Evolutionary conservation across 441 rosid species (phyloP).

Genomic region (Geranium incanum): DNA sequence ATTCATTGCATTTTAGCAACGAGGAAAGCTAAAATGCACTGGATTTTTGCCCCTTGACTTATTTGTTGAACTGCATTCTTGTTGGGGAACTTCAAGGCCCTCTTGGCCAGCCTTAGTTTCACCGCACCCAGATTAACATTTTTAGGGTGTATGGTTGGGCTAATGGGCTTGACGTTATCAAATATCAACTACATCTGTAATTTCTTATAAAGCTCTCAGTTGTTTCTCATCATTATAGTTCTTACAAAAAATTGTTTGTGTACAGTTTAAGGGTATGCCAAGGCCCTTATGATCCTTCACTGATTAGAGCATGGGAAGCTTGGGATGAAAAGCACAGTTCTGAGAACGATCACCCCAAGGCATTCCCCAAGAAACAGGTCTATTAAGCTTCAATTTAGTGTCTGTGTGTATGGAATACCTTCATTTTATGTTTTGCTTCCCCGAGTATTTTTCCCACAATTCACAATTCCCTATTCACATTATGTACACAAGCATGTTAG

Average conservation of each 20-base stretch:
- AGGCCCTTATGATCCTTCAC: conserved; percentile 63
- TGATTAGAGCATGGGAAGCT: conserved; percentile 82
- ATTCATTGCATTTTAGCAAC: neutral
- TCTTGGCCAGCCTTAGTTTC: neutral
- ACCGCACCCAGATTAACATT: neutral
- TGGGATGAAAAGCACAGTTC: conserved; percentile 81
- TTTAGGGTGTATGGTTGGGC: neutral
- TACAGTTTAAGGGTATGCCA: conserved; percentile 75
- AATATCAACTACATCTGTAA: neutral
- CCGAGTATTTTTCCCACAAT: neutral
- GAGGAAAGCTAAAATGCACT: conserved; percentile 10
- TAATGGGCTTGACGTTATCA: neutral
- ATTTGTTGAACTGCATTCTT: neutral
- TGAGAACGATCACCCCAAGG: conserved; percentile 85
- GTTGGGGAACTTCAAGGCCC: neutral
- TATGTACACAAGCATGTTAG: neutral
- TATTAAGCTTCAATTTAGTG: conserved; percentile 18
- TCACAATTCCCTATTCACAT: neutral
- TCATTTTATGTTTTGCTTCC: conserved; percentile 6
- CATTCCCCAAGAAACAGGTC: conserved; percentile 79
- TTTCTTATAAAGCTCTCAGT: neutral
- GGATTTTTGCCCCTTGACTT: conserved; percentile 7
- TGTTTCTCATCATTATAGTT: neutral
- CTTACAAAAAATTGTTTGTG: conserved; percentile 13
- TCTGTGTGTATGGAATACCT: neutral